Percentiles rank a stretch among this genome's conserved stretches.
Conservation (phyloP, 2,329 filamentous ascomycete species). For the Aureobasidium sp. region DNA sequence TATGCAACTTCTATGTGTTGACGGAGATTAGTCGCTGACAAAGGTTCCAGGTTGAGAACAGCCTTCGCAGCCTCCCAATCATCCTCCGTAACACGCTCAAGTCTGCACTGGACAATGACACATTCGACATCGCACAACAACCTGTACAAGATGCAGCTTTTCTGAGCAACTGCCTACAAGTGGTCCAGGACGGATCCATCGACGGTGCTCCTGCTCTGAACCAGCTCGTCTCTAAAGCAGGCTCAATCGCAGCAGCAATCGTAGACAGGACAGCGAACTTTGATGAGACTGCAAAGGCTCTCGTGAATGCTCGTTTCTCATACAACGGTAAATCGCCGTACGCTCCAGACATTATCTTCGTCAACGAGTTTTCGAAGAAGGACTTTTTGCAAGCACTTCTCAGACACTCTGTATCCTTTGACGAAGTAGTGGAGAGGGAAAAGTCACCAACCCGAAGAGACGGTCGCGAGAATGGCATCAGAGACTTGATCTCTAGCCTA, state of each 20-base stretch:
- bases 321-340: constrained; percentile 51
- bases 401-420: constrained; percentile 28
- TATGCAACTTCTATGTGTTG: constrained; percentile 20
- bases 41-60: constrained; percentile 31
- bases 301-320: constrained; percentile 46
- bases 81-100: constrained; percentile 32
- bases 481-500: constrained; percentile 9
- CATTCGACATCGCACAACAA: constrained; percentile 36
- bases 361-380: constrained; percentile 54
- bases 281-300: constrained; percentile 41
- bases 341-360: constrained; percentile 52
- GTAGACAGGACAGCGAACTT: constrained; percentile 54
- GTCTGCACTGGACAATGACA: constrained; percentile 38
- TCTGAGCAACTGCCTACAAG: constrained; percentile 21
- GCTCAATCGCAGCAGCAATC: constrained; percentile 41
- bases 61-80: constrained; percentile 27
- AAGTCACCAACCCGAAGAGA: constrained; percentile 9
- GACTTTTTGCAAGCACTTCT: constrained; percentile 44
- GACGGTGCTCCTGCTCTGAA: constrained; percentile 16
- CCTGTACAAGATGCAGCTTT: constrained; percentile 23
- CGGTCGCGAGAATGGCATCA: constrained; percentile 3
- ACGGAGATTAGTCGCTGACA: background rate
- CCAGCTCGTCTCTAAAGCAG: constrained; percentile 29
- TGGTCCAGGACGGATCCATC: constrained; percentile 27
- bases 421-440: constrained; percentile 15